Conservation (phyloP, 2,329 filamentous ascomycete species). For the Hansfordia pulvinata region DNA sequence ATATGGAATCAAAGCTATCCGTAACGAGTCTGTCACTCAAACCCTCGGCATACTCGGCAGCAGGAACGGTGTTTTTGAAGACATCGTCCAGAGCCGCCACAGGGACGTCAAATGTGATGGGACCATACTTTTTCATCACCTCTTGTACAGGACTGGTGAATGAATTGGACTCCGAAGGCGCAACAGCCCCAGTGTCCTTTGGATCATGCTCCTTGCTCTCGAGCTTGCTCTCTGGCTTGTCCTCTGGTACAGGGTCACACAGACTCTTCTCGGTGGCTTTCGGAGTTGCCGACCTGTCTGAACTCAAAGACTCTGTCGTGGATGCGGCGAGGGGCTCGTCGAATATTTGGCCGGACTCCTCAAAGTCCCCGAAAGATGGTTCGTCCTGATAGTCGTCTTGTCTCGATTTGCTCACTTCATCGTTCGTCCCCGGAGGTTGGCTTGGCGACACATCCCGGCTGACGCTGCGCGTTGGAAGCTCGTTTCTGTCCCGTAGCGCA, state of each 20-base stretch:
- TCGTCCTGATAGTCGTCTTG: constrained; percentile 3
- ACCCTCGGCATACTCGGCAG: constrained; percentile 2
- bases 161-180: constrained; percentile 1
- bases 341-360: constrained; percentile 10
- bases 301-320: constrained; percentile 2
- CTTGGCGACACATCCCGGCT: too few relatives aligned
- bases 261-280: constrained; percentile 5
- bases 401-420: constrained; percentile 4
- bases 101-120: constrained; percentile 10
- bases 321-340: neutral
- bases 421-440: constrained; percentile 2
- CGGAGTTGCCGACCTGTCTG: constrained; percentile 8
- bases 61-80: constrained; percentile 18
- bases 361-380: constrained; percentile 18
- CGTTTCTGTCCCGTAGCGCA: too few relatives aligned
- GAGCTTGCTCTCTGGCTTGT: too few relatives aligned
- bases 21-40: constrained; percentile 22
- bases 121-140: constrained; percentile 15
- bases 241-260: neutral
- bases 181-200: constrained; percentile 1
- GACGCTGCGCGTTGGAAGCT: too few relatives aligned
- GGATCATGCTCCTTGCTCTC: neutral
- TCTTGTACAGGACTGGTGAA: constrained; percentile 6
- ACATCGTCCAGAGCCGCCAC: constrained; percentile 13
- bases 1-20: constrained; percentile 39